Evolutionary conservation across 345 rosid species (phyloP), one percentile per base, ranked within the genome.

Genomic region (Lepidium sativum): DNA sequence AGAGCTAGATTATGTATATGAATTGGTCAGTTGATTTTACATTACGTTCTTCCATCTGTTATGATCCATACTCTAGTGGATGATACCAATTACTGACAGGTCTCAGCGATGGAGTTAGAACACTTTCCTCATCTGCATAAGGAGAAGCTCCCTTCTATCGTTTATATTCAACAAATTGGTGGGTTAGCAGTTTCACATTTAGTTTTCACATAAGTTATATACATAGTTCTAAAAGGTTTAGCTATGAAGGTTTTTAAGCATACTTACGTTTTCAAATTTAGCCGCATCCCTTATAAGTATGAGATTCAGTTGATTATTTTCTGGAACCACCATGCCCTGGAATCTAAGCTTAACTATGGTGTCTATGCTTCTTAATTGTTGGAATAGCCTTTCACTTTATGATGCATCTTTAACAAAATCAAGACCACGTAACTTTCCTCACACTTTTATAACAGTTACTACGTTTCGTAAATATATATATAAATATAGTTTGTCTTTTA

Each of bases 131-230:
- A 80, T 60, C 76, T 80, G 69, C 71, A 54, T 47, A 76, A 81
- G 68, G 78, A 74, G 63, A 84, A 77, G 58, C 75, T 68, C 29
- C 72, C 73, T 65, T 78, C 83, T 76, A 76, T 89, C 38, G 80
- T 92, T 59, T 92, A 89, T 71, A 80, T 92, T 68, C 86, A 79
- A 67, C 97, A 89, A 83, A 86, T 89, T 80, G 97, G 98, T 92
- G 57, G 59, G 91, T 77, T 63, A 42, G 13, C 40, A 54, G 10
- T 66, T 39, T 62, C 58, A 49, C 32, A 23, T 38, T 38, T 44
- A 54, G 44, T 59, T 16, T 40, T 61, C 32, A 38, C 53, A 50
- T 65, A 21, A n/a, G 34, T 41, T 64, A 15, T 33, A 13, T 12
- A 33, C 33, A 6, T 4, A 44, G 52, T 21, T 29, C 7, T 12